Evolutionary conservation across 2,329 filamentous ascomycete genomes (phyloP).

Genomic region (Orbilia blumenaviensis): DNA sequence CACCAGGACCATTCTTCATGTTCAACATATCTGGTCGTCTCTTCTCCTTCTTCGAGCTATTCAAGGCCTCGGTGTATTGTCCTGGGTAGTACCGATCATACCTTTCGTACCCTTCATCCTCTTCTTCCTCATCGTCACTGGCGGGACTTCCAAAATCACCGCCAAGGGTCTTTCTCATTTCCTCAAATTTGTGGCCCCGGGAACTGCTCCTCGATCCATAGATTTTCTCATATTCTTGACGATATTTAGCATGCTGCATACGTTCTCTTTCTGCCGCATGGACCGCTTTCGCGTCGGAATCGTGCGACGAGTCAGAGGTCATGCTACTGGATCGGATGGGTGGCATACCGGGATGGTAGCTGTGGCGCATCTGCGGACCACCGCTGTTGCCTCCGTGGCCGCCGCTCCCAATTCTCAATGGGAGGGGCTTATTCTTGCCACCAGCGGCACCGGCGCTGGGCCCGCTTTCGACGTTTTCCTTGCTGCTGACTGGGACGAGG

Average conservation of each 20-base stretch:
- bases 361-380: conserved; percentile 49
- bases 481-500: conserved; percentile 45
- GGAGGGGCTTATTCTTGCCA: conserved; percentile 37
- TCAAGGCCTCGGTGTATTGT: conserved; percentile 45
- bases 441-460: conserved; percentile 13
- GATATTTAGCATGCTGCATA: conserved; percentile 49
- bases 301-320: conserved; percentile 50
- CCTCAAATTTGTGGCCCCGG: conserved; percentile 47
- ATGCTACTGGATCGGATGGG: conserved; percentile 53
- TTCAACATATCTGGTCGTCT: conserved; percentile 48
- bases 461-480: conserved; percentile 43
- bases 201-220: conserved; percentile 47
- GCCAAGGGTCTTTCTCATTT: conserved; percentile 49
- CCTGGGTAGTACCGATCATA: conserved; percentile 51
- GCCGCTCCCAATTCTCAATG: conserved; percentile 31
- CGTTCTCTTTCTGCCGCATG: conserved; percentile 48
- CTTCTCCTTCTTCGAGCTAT: conserved; percentile 49
- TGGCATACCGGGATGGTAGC: conserved; percentile 53
- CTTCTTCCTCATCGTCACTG: conserved; percentile 47
- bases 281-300: conserved; percentile 51
- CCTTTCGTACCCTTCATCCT: conserved; percentile 44
- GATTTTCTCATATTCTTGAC: conserved; percentile 51
- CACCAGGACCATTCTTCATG: conserved; percentile 45
- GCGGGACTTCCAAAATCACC: conserved; percentile 38
- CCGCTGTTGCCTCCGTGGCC: conserved; percentile 31